Evolutionary conservation across 768 basidiomycete species (phyloP), one percentile per base, ranked within the genome.

Genomic region (Rhodotorula diobovata): DNA sequence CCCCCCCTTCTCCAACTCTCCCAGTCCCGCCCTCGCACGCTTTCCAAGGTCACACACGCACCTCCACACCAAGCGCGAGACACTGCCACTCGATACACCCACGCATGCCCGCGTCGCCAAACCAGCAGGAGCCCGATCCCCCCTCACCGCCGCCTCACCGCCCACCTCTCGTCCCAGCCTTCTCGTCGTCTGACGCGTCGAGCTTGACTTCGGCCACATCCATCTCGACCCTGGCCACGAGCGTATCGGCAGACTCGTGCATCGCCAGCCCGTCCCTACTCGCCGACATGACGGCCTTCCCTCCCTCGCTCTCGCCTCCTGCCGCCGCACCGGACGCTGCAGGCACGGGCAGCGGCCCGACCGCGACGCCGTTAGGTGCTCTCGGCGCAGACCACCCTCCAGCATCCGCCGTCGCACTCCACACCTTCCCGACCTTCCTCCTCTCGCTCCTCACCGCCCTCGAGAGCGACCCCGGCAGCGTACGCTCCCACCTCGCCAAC

Each of bases 381-480:
- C n/a, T n/a, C n/a, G n/a, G n/a, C n/a, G n/a, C n/a, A n/a, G n/a
- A n/a, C n/a, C n/a, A n/a, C 10, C 51, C 51, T 12, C 51, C 28
- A 30, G 53, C 62, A 2, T 64, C 62, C 12, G 43, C 60, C 7
- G 41, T 37, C 0, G 64, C 73, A 1, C 59, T 68, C 18, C 67
- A 65, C 67, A 54, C 73, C 2, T 76, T 77, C 71, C 71, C 77
- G 23, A 35, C 71, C 32, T 70, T 74, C 63, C 51, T 75, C 65
- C 75, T 76, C 45, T 67, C 64, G 7, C 75, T 76, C 60, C 67
- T 76, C 39, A 72, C 67, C 55, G 68, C 76, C 9, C 64, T 76
- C 68, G 78, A 78, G 28, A 37, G 74, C 9, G 80, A 81, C 78
- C 77, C 78, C 6, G 79, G 80, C 5, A 77, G 78, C 21, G 60